These are phyloP conservation scores for Lobosporangium transversale DNA, from an alignment of 192 early-diverging fungal species.

Conservation along the genomic window DNA sequence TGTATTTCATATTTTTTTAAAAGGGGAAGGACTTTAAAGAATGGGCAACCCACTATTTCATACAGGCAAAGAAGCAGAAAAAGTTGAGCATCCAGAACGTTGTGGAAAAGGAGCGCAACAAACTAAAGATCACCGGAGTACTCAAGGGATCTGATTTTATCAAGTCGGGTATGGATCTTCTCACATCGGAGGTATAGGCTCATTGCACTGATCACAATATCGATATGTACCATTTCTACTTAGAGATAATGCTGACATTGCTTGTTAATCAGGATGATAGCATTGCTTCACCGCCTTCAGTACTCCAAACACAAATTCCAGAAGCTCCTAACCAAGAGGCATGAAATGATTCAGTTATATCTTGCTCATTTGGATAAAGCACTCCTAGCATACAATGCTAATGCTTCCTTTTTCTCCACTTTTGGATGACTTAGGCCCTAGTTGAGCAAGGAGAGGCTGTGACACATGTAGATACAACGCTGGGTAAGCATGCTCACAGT, in stretches of 20 bases:
- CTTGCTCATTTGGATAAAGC: too few species aligned
- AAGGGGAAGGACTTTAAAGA: conserved; percentile 13
- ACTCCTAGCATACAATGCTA: too few species aligned
- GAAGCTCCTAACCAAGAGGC: too few species aligned
- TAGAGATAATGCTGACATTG: conserved; percentile 4
- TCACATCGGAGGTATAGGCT: conserved; percentile 5
- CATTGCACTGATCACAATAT: conserved; percentile 1
- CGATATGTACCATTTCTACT: neutral
- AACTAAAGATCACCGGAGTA: conserved; percentile 17
- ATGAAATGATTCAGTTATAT: too few species aligned
- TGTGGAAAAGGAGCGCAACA: conserved; percentile 23
- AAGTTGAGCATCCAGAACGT: conserved; percentile 27
- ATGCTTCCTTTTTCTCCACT: too few species aligned
- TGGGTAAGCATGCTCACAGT: conserved; percentile 2
- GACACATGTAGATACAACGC: too few species aligned
- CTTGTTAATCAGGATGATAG: conserved; percentile 10
- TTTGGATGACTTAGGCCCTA: too few species aligned
- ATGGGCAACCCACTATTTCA: conserved; percentile 15
- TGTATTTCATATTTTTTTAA: conserved; percentile 3
- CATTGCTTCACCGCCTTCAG: conserved; percentile 12
- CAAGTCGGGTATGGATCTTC: conserved; percentile 16
- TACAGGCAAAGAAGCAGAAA: conserved; percentile 14
- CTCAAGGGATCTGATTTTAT: conserved; percentile 19
- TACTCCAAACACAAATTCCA: too few species aligned
- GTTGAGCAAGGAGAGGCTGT: too few species aligned